Evolutionary conservation across 2,329 filamentous ascomycete genomes (phyloP).

Genomic region (Neofusicoccum cordaticola): DNA sequence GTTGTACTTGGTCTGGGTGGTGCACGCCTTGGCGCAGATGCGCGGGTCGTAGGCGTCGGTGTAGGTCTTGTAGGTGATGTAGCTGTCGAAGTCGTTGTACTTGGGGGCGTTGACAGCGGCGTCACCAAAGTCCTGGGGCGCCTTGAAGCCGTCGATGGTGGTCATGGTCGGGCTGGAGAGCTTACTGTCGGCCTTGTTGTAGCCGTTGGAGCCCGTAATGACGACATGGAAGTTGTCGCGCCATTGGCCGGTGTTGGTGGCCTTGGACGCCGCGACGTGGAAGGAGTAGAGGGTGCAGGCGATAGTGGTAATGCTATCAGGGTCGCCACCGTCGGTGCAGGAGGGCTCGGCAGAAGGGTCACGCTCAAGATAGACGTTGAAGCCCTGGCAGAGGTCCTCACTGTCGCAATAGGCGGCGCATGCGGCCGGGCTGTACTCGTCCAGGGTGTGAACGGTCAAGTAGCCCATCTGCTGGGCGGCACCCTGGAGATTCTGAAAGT

Average conservation of each 20-base stretch:
- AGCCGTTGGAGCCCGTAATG: constrained; percentile 24
- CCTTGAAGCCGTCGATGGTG: constrained; percentile 4
- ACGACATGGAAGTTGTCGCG: constrained; percentile 23
- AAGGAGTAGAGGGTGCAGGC: constrained; percentile 32
- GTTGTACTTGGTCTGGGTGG: neutral
- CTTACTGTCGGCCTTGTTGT: constrained; percentile 17
- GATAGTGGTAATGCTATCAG: constrained; percentile 23
- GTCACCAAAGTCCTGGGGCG: neutral
- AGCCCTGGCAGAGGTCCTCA: constrained; percentile 21
- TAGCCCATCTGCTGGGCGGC: constrained; percentile 21
- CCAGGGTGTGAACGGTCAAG: constrained; percentile 9
- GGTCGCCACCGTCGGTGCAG: neutral
- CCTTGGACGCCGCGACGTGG: constrained; percentile 23
- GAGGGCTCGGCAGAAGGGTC: constrained; percentile 15
- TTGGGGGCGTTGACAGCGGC: neutral
- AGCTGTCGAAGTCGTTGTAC: constrained; percentile 1
- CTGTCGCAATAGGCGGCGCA: constrained; percentile 20
- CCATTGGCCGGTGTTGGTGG: constrained; percentile 28
- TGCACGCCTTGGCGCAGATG: constrained; percentile 11
- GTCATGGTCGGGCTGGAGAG: neutral
- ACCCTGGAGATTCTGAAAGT: constrained; percentile 14
- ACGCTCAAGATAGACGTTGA: constrained; percentile 26
- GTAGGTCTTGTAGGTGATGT: constrained; percentile 8
- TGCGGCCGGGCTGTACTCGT: constrained; percentile 16
- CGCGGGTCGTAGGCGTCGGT: constrained; percentile 15